Evolutionary conservation across 495 filamentous ascomycete species (phyloP).

Genomic region (Filosporella fistucella): DNA sequence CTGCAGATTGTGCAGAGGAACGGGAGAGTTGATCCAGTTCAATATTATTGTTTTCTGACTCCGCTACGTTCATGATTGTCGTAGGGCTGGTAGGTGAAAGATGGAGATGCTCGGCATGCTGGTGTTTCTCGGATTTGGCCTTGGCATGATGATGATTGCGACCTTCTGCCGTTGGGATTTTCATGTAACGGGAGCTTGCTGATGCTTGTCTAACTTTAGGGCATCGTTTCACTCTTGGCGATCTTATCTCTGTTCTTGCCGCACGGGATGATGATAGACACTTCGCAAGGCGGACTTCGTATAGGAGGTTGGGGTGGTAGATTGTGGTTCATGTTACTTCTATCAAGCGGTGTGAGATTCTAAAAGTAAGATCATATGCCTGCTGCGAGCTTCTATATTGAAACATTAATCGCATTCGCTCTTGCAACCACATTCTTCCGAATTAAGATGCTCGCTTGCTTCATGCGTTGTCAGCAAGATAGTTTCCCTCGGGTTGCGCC

Average conservation of each 20-base stretch:
- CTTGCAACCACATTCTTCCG: too few relatives aligned
- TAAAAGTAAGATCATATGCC: too few relatives aligned
- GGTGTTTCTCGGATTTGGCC: background rate
- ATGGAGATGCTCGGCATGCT: constrained; percentile 1
- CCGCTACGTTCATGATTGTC: background rate
- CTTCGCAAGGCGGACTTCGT: background rate
- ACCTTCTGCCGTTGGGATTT: constrained; percentile 9
- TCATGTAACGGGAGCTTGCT: too few relatives aligned
- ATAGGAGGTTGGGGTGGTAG: too few relatives aligned
- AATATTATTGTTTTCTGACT: background rate
- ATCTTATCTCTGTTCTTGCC: constrained; percentile 1
- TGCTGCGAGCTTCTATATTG: too few relatives aligned
- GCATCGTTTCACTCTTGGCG: constrained; percentile 2
- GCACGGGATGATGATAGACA: background rate
- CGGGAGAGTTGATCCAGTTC: background rate
- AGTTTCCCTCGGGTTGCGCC: too few relatives aligned
- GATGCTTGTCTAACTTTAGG: constrained; percentile 1
- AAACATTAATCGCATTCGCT: too few relatives aligned
- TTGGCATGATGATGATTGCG: background rate
- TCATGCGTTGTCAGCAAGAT: too few relatives aligned
- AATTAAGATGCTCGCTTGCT: too few relatives aligned
- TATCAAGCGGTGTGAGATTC: background rate
- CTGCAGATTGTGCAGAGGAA: background rate
- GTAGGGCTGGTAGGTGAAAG: too few relatives aligned
- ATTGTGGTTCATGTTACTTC: too few relatives aligned